Evolutionary conservation across 2,329 filamentous ascomycete genomes (phyloP).

Genomic region (Fusarium succisae): DNA sequence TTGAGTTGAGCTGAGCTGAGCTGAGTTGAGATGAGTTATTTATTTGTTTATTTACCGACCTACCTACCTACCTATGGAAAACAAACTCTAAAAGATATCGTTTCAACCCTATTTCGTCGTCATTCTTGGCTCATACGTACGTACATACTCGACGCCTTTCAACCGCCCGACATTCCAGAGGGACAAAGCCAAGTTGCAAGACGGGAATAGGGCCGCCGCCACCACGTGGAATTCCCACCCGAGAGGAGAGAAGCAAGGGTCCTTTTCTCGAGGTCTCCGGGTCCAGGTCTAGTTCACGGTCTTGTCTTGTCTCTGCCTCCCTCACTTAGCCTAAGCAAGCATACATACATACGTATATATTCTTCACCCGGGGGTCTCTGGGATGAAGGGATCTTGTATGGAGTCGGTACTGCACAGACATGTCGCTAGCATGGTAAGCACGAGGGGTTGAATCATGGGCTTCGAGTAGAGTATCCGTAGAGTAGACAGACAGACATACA

Average conservation of each 20-base stretch:
- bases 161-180: constrained; percentile 18
- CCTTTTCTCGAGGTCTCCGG: neutral
- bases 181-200: neutral
- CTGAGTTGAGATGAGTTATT: neutral
- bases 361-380: neutral
- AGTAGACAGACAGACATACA: neutral
- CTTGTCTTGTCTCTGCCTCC: neutral
- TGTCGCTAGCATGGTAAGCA: constrained; percentile 9
- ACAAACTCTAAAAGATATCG: neutral
- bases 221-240: constrained; percentile 19
- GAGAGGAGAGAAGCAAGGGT: neutral
- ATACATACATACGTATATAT: neutral
- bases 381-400: neutral
- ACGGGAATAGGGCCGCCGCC: constrained; percentile 1
- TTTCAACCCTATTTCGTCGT: neutral
- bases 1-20: neutral
- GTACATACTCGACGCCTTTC: neutral
- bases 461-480: neutral
- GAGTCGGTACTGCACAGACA: neutral
- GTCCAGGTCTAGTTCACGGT: neutral
- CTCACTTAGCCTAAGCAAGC: neutral
- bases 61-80: neutral
- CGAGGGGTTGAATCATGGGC: constrained; percentile 8
- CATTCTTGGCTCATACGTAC: neutral
- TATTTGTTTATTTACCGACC: neutral